Evolutionary conservation across 768 basidiomycete species (phyloP).

Genomic region (Lactarius hengduanensis): DNA sequence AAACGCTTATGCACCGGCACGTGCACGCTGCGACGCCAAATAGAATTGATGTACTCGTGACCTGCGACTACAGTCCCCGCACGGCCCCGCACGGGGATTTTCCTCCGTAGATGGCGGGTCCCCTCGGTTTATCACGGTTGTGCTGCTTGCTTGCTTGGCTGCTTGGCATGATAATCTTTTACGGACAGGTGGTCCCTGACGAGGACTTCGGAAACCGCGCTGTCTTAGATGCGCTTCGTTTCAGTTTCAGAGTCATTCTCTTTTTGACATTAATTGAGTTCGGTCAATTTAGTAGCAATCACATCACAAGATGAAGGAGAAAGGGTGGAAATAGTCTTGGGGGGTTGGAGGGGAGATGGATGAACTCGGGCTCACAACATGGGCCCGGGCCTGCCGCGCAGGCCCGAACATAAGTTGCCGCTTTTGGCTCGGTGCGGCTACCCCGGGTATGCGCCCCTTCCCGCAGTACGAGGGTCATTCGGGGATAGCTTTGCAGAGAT

Average conservation of each 20-base stretch:
- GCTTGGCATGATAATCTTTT: not conserved
- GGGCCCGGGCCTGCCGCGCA: not conserved
- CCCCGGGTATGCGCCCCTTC: not conserved
- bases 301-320: not conserved
- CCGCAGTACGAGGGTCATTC: not conserved
- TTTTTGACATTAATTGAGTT: not conserved
- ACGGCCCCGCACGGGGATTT: not conserved
- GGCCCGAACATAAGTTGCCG: not conserved
- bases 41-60: not conserved
- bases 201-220: slow-evolving; percentile 5
- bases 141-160: not conserved
- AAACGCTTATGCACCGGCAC: not conserved
- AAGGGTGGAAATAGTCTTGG: not conserved
- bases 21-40: not conserved
- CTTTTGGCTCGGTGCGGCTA: not conserved
- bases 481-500: not conserved
- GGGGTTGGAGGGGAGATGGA: not conserved
- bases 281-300: not conserved
- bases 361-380: not conserved
- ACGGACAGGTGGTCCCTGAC: not conserved
- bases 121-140: not conserved
- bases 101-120: not conserved
- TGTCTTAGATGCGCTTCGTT: not conserved
- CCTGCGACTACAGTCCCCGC: not conserved
- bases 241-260: not conserved